Evolutionary conservation across 1,284 basidiomycete genomes (phyloP), one percentile per base, ranked within the genome.

Genomic region (Clitocybe nebularis): DNA sequence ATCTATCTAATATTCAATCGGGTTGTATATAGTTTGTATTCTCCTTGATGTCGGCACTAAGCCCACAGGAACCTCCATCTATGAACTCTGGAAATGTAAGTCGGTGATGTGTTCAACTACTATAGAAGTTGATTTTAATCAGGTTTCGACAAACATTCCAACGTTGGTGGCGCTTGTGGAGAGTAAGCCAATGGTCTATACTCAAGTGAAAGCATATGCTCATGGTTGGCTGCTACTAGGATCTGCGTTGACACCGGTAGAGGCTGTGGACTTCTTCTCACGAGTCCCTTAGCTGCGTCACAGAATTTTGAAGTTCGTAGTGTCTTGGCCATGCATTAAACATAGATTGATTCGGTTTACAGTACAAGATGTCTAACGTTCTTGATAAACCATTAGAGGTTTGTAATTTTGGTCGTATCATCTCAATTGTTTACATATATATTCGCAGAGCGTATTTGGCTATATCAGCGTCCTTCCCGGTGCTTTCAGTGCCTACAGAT

Each of bases 91-190:
- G 92, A 92, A 93, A 74, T 88, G 85, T 81, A 43, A 46, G 72
- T 59, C 1, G 21, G 24, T 36, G n/a, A 5, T n/a, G n/a, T n/a
- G 1, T 14, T 36, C 11, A 20, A 17, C 25, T 19, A 17, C 14
- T 17, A 14, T 30, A 43, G 11, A 4, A 21, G n/a, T 2, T 22
- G 11, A 20, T 14, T 49, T 55, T 46, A 58, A 58, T 17, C 37
- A 81, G 82, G 84, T 55, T 98, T 97, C 59, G 91, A 97, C 67
- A 86, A 82, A 55, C 87, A 94, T 52, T 70, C 80, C n/a, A 80
- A 84, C 57, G 89, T 96, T 38, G 94, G 93, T 33, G 94, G 94
- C 26, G 93, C 93, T 17, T 96, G 93, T 62, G 94, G 94, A 71
- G 89, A 94, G 84, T 88, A 59, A 55, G 84, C 65, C 28, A 7